A percentile compares a stretch with the other conserved stretches of the same genome.
Conservation (phyloP, 2,329 filamentous ascomycete genomes). For the Trichoderma guizhouense region DNA sequence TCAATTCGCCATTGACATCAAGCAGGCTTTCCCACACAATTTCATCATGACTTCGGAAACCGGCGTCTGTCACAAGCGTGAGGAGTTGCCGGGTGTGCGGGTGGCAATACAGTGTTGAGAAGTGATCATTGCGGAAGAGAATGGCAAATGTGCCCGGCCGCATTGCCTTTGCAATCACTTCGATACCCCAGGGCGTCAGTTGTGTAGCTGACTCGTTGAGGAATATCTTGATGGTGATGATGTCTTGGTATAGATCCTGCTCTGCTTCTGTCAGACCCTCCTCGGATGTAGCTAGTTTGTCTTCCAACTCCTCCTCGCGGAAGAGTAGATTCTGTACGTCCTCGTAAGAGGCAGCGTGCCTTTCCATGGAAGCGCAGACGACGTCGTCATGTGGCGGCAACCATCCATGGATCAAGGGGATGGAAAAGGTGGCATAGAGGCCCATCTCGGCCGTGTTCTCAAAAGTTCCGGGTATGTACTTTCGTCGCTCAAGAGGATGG, state of each 20-base stretch:
- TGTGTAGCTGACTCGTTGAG: conserved; percentile 80
- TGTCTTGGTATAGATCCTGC: conserved; percentile 77
- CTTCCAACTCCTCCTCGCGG: conserved; percentile 81
- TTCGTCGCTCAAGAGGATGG: conserved; percentile 48
- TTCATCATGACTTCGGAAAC: conserved; percentile 82
- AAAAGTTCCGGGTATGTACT: conserved; percentile 66
- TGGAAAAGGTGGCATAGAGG: conserved; percentile 84
- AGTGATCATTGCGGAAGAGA: conserved; percentile 95
- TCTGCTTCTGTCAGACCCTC: conserved; percentile 66
- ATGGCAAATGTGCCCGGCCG: conserved; percentile 80
- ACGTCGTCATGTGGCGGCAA: conserved; percentile 65
- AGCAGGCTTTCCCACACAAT: conserved; percentile 94
- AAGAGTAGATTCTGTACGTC: conserved; percentile 89
- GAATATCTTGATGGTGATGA: conserved; percentile 79
- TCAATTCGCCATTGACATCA: conserved; percentile 78
- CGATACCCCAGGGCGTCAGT: conserved; percentile 75
- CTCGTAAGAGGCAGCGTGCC: conserved; percentile 81
- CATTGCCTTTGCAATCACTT: conserved; percentile 67
- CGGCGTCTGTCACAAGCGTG: conserved; percentile 87
- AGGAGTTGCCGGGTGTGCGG: conserved; percentile 72
- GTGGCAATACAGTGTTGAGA: conserved; percentile 89
- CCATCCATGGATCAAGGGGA: conserved; percentile 93
- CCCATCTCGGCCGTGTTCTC: conserved; percentile 83
- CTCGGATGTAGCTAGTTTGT: conserved; percentile 54
- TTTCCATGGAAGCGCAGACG: conserved; percentile 65